Base-by-base conservation (phyloP, 352 stramenopile species). In the Phytophthora multivora region DNA sequence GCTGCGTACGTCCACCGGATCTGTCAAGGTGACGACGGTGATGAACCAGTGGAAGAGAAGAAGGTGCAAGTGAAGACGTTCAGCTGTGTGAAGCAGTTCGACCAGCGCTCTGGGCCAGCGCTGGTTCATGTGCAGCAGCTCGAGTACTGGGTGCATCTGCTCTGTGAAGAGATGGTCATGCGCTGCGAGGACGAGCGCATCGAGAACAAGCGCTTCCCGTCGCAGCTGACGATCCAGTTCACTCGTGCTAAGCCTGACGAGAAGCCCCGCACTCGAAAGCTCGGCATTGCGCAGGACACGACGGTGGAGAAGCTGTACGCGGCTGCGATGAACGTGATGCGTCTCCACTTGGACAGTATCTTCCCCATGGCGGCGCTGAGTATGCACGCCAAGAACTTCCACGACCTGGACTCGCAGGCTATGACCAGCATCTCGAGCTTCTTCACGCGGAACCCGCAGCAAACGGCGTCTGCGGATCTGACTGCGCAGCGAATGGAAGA, bases 161-260 rank as follows among this genome's bases (percentile, higher is more conserved):
- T 95, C 12, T 81, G 75, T 3, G 79, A 91, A 57, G 86, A 93
- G 68, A 85, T 92, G 36, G 58, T 90, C 13, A 67, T 90, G 56
- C 82, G 86, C n/a, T 89, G 79, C 41, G 83, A 95, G 50, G 81
- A 92, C 66, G 86, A 95, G 52, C 77, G 79, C 26, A 59, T 75
- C 25, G 86, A 93, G 60, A 91, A 90, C 71, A 87, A 88, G 51
- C 79, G 86, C 21, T 89, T 92, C 39, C 86, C 86, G 4, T 79
- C 75, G 23, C 77, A 88, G 23, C 54, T 91, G 16, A 75, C 71
- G 12, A 63, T 93, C 15, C 74, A 83, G 19, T 87, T 67, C 50
- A 82, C 77, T 0, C 78, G 80, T 4, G 61, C 63, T 0, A 79
- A 71, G 23, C 11, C 40, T 1, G 52, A 38, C 6, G 73, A 86